Evolutionary conservation across 495 filamentous ascomycete genomes (phyloP).

Genomic region (Lasiosphaeris hirsuta): DNA sequence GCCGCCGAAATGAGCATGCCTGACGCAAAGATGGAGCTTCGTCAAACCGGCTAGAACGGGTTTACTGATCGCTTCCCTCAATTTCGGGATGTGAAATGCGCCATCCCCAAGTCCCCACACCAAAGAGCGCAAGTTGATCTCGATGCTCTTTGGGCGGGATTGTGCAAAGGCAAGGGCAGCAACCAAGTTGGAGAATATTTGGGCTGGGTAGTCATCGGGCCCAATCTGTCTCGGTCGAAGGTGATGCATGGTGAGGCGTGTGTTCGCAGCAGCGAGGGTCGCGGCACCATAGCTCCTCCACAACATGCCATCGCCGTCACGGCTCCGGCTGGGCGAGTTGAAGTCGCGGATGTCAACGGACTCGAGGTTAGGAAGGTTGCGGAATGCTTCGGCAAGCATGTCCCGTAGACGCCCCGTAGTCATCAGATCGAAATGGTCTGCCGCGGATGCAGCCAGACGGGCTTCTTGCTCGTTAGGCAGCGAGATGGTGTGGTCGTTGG

Average conservation of each 20-base stretch:
- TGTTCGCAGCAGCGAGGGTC: slow-evolving; percentile 20
- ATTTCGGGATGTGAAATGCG: slow-evolving; percentile 35
- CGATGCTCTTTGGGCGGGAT: slow-evolving; percentile 30
- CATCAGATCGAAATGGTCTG: slow-evolving; percentile 33
- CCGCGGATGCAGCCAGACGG: background rate
- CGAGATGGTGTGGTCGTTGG: background rate
- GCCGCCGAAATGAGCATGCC: too few relatives aligned
- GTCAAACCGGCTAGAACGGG: slow-evolving; percentile 33
- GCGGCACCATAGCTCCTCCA: slow-evolving; percentile 37
- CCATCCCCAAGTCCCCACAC: slow-evolving; percentile 20
- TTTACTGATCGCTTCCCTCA: slow-evolving; percentile 21
- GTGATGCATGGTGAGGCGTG: background rate
- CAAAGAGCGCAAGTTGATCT: slow-evolving; percentile 33
- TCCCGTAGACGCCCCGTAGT: slow-evolving; percentile 38
- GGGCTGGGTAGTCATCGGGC: slow-evolving; percentile 10
- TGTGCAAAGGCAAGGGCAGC: slow-evolving; percentile 34
- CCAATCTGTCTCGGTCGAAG: too few relatives aligned
- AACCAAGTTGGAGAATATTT: slow-evolving; percentile 30
- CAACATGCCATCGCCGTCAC: slow-evolving; percentile 22
- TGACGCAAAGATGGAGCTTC: slow-evolving; percentile 32
- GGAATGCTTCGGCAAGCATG: slow-evolving; percentile 49
- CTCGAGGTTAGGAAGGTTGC: slow-evolving; percentile 43
- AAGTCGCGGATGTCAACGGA: slow-evolving; percentile 51
- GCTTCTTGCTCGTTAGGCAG: too few relatives aligned
- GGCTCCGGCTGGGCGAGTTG: slow-evolving; percentile 29